Evolutionary conservation across 345 rosid genomes (phyloP).

Genomic region (Melaleuca quinquenervia): DNA sequence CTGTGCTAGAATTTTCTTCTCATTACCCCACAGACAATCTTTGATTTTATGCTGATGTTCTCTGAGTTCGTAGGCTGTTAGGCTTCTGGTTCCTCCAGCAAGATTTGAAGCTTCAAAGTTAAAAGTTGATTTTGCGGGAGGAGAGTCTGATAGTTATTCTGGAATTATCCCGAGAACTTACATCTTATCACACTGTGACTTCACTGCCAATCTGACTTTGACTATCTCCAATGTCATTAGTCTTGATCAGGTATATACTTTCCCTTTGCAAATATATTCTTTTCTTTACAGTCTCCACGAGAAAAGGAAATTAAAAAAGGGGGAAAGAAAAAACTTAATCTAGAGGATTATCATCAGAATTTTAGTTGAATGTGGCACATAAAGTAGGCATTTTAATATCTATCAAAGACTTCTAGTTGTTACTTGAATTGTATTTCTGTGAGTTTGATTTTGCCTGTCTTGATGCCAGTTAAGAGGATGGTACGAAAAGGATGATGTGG

Average conservation of each 20-base stretch:
- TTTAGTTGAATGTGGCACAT: not conserved
- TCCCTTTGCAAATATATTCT: not conserved
- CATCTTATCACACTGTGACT: constrained; percentile 85
- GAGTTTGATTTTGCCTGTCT: not conserved
- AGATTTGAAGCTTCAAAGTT: constrained; percentile 80
- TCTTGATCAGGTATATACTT: constrained; percentile 50
- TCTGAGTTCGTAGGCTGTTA: constrained; percentile 37
- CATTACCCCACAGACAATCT: not conserved
- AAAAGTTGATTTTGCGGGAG: constrained; percentile 44
- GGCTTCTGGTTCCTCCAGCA: constrained; percentile 73
- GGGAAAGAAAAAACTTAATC: not conserved
- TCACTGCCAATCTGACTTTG: constrained; percentile 77
- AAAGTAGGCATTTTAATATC: not conserved
- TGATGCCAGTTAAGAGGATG: constrained; percentile 61
- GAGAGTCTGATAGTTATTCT: constrained; percentile 21
- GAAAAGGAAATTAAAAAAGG: too few relatives aligned
- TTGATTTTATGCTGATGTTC: not conserved
- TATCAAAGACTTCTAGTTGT: not conserved
- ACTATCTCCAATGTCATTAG: constrained; percentile 69
- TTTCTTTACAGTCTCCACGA: not conserved
- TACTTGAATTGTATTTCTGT: not conserved
- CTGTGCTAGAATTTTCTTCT: not conserved
- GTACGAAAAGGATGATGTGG: constrained; percentile 83
- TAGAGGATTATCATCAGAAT: not conserved
- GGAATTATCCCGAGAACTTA: constrained; percentile 62